These are phyloP conservation scores for Lactarius quietus DNA, from an alignment of 768 basidiomycete species.

Conservation along the genomic window DNA sequence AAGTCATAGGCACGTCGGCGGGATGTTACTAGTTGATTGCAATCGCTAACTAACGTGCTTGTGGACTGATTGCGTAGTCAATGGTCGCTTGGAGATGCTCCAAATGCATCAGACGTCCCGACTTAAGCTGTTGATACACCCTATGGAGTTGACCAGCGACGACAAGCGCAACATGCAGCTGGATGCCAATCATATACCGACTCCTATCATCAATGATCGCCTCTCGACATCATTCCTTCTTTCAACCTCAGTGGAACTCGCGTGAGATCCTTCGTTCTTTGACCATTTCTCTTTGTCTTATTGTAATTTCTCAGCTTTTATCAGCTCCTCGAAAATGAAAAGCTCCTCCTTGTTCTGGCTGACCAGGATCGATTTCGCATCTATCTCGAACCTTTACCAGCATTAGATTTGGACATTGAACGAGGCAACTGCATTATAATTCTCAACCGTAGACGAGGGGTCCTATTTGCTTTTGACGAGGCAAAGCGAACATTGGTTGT, in stretches of 20 bases:
- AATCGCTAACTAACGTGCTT: neutral
- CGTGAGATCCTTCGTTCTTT: neutral
- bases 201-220: neutral
- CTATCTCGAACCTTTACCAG: conserved; percentile 14
- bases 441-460: conserved; percentile 42
- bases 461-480: conserved; percentile 51
- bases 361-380: neutral
- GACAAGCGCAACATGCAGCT: conserved; percentile 10
- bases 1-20: neutral
- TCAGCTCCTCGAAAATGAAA: conserved; percentile 17
- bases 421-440: neutral
- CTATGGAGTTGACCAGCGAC: conserved; percentile 10
- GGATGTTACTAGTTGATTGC: neutral
- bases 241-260: neutral
- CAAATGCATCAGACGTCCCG: neutral
- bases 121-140: conserved; percentile 1
- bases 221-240: neutral
- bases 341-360: conserved; percentile 13
- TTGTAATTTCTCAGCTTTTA: conserved; percentile 5
- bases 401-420: conserved; percentile 2
- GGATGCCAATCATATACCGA: conserved; percentile 3
- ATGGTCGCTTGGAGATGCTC: neutral
- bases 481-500: conserved; percentile 46
- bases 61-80: neutral
- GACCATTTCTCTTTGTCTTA: neutral